Percentiles rank a stretch among this genome's conserved stretches.
Conservation (phyloP, 257 asterid species). For the Haberlea rhodopensis region DNA sequence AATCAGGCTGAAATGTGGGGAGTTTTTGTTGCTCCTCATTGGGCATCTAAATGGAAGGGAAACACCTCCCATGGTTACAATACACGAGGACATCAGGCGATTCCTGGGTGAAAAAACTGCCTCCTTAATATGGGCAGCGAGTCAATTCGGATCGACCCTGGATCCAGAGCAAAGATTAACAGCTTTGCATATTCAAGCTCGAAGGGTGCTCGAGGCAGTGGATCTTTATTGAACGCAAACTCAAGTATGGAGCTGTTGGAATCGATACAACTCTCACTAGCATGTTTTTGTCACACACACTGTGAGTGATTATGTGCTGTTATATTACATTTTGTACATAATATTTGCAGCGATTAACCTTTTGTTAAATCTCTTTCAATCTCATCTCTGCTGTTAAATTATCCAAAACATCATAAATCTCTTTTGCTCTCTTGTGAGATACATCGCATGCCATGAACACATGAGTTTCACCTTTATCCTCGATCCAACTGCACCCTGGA, state of each 20-base stretch:
- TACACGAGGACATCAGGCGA: slow-evolving; percentile 75
- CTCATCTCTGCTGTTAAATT: slow-evolving; percentile 58
- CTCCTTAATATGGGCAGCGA: slow-evolving; percentile 94
- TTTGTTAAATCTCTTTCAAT: slow-evolving; percentile 29
- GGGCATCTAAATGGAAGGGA: slow-evolving; percentile 88
- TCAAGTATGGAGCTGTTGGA: slow-evolving; percentile 13
- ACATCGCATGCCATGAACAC: slow-evolving; percentile 64
- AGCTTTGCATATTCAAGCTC: slow-evolving; percentile 83
- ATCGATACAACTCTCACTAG: slow-evolving; percentile 3
- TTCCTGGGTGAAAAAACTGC: slow-evolving; percentile 86
- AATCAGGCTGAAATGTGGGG: slow-evolving; percentile 89
- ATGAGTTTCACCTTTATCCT: slow-evolving; percentile 59
- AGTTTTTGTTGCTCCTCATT: slow-evolving; percentile 80
- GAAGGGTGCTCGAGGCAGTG: slow-evolving; percentile 76
- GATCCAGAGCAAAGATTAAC: slow-evolving; percentile 77
- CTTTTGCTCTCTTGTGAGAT: slow-evolving; percentile 55
- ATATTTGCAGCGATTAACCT: slow-evolving; percentile 17
- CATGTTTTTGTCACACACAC: slow-evolving; percentile 8
- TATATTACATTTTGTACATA: slow-evolving; percentile 22
- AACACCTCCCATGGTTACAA: slow-evolving; percentile 74
- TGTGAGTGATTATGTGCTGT: slow-evolving; percentile 14
- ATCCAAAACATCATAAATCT: slow-evolving; percentile 58
- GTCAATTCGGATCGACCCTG: slow-evolving; percentile 82
- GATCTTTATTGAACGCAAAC: slow-evolving; percentile 60
- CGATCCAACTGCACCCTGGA: slow-evolving; percentile 94